A percentile compares a stretch with the other conserved stretches of the same genome.
These are phyloP conservation scores for Scenedesmus sp. DNA, from an alignment of 163 green algal genomes.

Conservation along the genomic window DNA sequence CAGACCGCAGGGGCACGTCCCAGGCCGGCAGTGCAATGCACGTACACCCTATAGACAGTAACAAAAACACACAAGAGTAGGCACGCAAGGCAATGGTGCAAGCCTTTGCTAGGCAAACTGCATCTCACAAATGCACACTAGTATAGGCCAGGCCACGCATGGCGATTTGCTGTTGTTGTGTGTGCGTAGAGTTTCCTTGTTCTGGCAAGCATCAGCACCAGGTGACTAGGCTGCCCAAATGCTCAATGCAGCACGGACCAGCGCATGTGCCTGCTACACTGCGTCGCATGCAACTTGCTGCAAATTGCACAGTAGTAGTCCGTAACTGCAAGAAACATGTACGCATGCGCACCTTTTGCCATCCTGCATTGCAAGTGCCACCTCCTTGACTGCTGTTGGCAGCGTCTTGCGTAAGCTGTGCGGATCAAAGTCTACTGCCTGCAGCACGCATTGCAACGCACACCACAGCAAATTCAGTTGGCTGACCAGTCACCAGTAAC, in stretches of 20 bases:
- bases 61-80: neutral
- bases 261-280: no score
- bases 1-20: constrained; percentile 89
- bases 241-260: no score
- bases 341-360: constrained; percentile 57
- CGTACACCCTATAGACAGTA: constrained; percentile 80
- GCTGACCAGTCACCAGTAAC: neutral
- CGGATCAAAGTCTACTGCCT: constrained; percentile 88
- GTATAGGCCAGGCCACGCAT: no score
- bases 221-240: no score
- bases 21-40: constrained; percentile 97
- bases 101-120: neutral
- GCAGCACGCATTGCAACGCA: neutral
- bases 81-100: neutral
- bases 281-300: no score
- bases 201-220: no score
- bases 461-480: neutral
- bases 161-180: neutral
- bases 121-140: no score
- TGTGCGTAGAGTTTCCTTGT: neutral
- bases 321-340: neutral
- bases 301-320: neutral
- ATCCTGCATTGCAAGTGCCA: constrained; percentile 65
- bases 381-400: constrained; percentile 72
- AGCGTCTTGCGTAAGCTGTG: constrained; percentile 84